A percentile compares a stretch with the other conserved stretches of the same genome.
These are phyloP conservation scores for Xylaria sp. DNA, from an alignment of 2,329 filamentous ascomycete genomes.

Conservation along the genomic window DNA sequence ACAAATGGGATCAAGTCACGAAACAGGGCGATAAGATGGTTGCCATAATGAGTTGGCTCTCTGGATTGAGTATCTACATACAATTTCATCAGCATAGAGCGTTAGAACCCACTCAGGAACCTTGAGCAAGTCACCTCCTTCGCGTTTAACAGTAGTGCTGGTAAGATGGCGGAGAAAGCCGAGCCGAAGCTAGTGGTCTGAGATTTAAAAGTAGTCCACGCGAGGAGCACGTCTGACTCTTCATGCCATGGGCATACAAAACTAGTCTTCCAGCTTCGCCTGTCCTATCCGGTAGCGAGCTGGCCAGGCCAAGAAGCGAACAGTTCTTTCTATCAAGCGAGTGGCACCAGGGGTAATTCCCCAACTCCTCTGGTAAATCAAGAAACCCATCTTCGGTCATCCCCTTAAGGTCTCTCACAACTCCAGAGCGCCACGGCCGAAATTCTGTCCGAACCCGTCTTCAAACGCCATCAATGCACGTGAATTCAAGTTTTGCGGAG, in stretches of 20 bases:
- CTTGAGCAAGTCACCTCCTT: constrained; percentile 2
- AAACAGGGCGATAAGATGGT: not conserved
- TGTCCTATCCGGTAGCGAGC: constrained; percentile 36
- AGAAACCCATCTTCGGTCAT: constrained; percentile 40
- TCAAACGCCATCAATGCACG: constrained; percentile 45
- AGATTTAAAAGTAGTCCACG: constrained; percentile 36
- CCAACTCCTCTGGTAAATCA: constrained; percentile 36
- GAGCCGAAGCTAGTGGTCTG: not conserved
- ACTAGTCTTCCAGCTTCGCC: constrained; percentile 39
- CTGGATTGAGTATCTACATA: constrained; percentile 30
- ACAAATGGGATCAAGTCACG: not conserved
- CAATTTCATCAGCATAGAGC: constrained; percentile 34
- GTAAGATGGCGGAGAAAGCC: constrained; percentile 4
- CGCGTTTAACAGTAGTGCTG: constrained; percentile 15
- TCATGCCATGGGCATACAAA: constrained; percentile 36
- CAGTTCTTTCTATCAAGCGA: constrained; percentile 45
- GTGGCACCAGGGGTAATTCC: constrained; percentile 41
- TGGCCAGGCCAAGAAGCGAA: constrained; percentile 46
- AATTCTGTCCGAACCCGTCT: constrained; percentile 40
- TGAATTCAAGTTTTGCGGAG: constrained; percentile 38
- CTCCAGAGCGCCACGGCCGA: constrained; percentile 49
- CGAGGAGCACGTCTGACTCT: constrained; percentile 41
- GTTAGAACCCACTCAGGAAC: constrained; percentile 1
- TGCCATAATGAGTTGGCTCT: constrained; percentile 19
- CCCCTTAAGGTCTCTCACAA: constrained; percentile 44